A percentile compares a stretch with the other conserved stretches of the same genome.
These are phyloP conservation scores for Globisporangium recalcitrans DNA, from an alignment of 352 stramenopile genomes.

Conservation along the genomic window DNA sequence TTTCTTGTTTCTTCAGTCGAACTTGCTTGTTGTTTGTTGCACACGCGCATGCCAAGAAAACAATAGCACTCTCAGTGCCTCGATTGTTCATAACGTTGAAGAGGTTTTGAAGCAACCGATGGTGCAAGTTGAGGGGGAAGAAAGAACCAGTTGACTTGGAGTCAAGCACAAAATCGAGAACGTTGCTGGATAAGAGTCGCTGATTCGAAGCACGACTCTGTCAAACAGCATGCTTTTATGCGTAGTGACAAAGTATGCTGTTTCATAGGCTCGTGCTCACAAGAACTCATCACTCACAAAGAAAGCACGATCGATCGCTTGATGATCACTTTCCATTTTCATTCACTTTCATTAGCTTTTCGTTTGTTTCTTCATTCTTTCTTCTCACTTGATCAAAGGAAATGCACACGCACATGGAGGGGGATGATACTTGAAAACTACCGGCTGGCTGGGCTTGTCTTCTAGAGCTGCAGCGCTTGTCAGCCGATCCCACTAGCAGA, in stretches of 20 bases:
- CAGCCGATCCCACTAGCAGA: constrained; percentile 38
- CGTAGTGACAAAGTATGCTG: too few relatives aligned
- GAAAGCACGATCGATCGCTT: background rate
- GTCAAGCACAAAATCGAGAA: background rate
- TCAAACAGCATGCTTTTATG: too few relatives aligned
- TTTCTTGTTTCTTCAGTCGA: background rate
- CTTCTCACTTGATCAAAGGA: constrained; percentile 5
- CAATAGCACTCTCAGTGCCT: background rate
- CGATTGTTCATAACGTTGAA: constrained; percentile 3
- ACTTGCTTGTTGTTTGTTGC: background rate
- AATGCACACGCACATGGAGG: constrained; percentile 3
- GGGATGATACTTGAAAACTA: constrained; percentile 6
- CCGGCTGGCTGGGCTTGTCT: background rate
- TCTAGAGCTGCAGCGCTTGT: background rate
- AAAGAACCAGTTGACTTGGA: background rate
- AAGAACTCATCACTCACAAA: too few relatives aligned
- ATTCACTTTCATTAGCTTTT: background rate
- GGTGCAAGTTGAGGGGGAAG: background rate
- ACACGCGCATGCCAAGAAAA: background rate
- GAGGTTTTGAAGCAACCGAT: background rate
- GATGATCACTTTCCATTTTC: too few relatives aligned
- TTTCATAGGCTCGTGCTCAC: background rate
- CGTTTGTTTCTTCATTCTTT: background rate
- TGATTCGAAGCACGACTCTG: constrained; percentile 4
- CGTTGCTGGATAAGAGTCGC: background rate